Evolutionary conservation across 2,329 filamentous ascomycete species (phyloP).

Genomic region (Aureobasidium pullulans): DNA sequence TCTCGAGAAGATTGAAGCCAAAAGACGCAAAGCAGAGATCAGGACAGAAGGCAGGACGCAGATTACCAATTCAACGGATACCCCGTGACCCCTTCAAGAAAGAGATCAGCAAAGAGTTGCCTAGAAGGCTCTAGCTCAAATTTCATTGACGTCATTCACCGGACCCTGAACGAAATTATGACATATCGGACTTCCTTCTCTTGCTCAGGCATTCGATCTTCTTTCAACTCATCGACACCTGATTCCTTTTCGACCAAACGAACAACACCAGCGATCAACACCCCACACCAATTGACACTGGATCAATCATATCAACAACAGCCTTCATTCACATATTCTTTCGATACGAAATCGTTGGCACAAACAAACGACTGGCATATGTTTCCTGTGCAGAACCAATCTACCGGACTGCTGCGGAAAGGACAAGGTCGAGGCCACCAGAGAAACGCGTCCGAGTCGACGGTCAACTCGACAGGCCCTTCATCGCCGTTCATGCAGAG

Average conservation of each 20-base stretch:
- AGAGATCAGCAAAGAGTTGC: conserved; percentile 1
- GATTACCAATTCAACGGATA: conserved; percentile 12
- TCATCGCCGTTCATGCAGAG: conserved; percentile 36
- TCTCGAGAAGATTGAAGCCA: not conserved
- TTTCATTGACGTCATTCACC: not conserved
- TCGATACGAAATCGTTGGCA: not conserved
- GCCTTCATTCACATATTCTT: not conserved
- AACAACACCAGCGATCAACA: not conserved
- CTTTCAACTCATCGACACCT: not conserved
- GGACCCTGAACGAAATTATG: conserved; percentile 2
- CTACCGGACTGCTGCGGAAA: not conserved
- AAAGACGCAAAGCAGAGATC: not conserved
- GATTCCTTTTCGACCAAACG: not conserved
- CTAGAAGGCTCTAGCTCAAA: not conserved
- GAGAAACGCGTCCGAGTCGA: conserved; percentile 25
- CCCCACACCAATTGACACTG: conserved; percentile 1
- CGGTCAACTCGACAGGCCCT: conserved; percentile 37
- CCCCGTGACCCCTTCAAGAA: not conserved
- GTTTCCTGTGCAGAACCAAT: conserved; percentile 8
- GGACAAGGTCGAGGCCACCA: not conserved
- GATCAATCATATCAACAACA: not conserved
- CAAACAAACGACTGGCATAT: conserved; percentile 4
- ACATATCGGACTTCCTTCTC: conserved; percentile 5
- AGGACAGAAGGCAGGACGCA: not conserved
- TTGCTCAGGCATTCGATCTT: conserved; percentile 7